Evolutionary conservation across 495 filamentous ascomycete species (phyloP).

Genomic region (Rostrohypoxylon terebratum): DNA sequence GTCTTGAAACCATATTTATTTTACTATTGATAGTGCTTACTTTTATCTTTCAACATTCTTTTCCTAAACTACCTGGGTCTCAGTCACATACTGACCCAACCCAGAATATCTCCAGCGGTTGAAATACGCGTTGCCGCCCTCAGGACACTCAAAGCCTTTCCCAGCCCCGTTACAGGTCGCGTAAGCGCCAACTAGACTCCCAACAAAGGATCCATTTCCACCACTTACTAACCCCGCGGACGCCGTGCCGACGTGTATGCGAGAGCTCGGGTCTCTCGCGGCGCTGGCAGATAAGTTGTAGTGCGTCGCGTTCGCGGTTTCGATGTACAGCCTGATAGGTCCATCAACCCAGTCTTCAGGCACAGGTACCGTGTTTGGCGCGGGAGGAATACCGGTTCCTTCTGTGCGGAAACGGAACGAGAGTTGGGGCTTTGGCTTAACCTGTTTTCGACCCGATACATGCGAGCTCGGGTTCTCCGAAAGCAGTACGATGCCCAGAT

Average conservation of each 20-base stretch:
- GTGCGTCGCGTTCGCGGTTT: constrained; percentile 54
- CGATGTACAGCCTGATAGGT: constrained; percentile 49
- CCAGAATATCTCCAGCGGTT: constrained; percentile 54
- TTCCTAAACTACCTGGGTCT: constrained; percentile 35
- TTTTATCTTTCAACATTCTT: not conserved
- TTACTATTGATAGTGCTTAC: not conserved
- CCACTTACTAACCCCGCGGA: constrained; percentile 51
- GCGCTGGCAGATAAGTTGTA: constrained; percentile 51
- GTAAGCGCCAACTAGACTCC: constrained; percentile 57
- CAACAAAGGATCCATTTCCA: constrained; percentile 53
- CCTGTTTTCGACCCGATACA: not conserved
- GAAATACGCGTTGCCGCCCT: constrained; percentile 52
- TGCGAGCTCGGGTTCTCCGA: constrained; percentile 4
- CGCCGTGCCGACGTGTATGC: constrained; percentile 47
- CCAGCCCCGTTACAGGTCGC: constrained; percentile 60
- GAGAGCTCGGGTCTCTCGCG: constrained; percentile 19
- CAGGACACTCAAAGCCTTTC: constrained; percentile 40
- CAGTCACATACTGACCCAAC: constrained; percentile 48
- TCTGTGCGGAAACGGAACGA: constrained; percentile 49
- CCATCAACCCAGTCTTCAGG: constrained; percentile 44
- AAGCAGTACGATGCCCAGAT: constrained; percentile 57
- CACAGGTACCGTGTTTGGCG: constrained; percentile 18
- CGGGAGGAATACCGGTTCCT: constrained; percentile 24
- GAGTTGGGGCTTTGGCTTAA: constrained; percentile 30
- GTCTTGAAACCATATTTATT: not conserved